Evolutionary conservation across 2,329 filamentous ascomycete species (phyloP).

Genomic region (Neopestalotiopsis sp.): DNA sequence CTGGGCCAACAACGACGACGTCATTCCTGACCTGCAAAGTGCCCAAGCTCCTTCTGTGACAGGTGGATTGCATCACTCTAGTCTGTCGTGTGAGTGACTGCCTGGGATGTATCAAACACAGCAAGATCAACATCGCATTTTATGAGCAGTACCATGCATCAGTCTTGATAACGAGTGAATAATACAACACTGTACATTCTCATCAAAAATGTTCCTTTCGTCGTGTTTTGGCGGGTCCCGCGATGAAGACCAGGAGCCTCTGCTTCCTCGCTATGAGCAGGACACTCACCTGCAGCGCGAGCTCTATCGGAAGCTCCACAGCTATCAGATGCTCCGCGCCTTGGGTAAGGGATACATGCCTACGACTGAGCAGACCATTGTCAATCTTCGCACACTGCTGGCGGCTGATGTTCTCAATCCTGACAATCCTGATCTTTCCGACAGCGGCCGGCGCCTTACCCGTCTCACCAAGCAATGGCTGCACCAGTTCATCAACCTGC

Average conservation of each 20-base stretch:
- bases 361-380: conserved; percentile 81
- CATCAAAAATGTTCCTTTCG: conserved; percentile 45
- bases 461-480: conserved; percentile 77
- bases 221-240: conserved; percentile 67
- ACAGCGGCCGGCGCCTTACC: conserved; percentile 75
- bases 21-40: neutral
- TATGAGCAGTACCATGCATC: neutral
- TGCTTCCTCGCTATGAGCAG: conserved; percentile 83
- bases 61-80: conserved; percentile 13
- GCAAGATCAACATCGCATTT: neutral
- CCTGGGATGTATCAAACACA: neutral
- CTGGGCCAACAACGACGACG: conserved; percentile 3
- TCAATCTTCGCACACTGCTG: conserved; percentile 79
- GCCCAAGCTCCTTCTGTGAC: conserved; percentile 6
- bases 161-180: neutral
- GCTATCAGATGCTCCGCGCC: conserved; percentile 89
- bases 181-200: neutral
- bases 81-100: neutral
- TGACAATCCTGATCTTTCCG: conserved; percentile 74
- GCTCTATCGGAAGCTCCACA: conserved; percentile 88
- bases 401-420: conserved; percentile 80
- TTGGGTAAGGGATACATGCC: conserved; percentile 88
- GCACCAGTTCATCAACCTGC: conserved; percentile 78
- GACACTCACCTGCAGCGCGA: conserved; percentile 78
- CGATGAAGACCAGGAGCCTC: conserved; percentile 69